phyloP scores from a whole-genome alignment of 345 rosid species.

The Psidium friedrichsthalianum region DNA sequence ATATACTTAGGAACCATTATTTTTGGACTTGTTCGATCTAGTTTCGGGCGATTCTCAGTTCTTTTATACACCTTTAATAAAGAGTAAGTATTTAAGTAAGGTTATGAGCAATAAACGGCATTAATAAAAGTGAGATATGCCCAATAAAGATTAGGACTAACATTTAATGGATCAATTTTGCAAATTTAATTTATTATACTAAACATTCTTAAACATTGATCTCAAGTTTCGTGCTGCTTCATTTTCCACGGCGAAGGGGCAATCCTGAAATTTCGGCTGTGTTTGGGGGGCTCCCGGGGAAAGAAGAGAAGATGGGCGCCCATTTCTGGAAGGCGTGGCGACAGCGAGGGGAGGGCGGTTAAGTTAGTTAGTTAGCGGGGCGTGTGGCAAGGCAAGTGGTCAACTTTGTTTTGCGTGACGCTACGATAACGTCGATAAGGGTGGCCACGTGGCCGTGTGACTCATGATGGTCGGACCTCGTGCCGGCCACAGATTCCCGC shows the following conservation, averaged over 20 bases:
- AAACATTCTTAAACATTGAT: not conserved
- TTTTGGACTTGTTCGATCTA: too few relatives aligned
- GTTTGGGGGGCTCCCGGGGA: not conserved
- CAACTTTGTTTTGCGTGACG: not conserved
- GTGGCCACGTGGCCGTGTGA: not conserved
- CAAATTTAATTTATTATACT: not conserved
- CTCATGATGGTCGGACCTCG: not conserved
- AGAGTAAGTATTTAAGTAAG: not conserved
- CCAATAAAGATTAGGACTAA: not conserved
- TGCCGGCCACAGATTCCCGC: not conserved
- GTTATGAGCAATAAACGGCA: not conserved
- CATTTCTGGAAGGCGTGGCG: not conserved
- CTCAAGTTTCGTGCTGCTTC: not conserved
- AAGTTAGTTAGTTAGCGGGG: not conserved
- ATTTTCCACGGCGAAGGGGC: not conserved
- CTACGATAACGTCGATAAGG: not conserved
- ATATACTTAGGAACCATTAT: too few relatives aligned
- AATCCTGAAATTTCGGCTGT: not conserved
- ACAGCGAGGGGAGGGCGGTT: not conserved
- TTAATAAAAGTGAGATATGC: not conserved
- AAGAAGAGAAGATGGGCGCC: not conserved
- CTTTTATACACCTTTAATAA: too few relatives aligned
- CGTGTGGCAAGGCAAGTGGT: not conserved
- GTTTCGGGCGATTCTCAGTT: too few relatives aligned
- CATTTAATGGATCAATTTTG: not conserved